A percentile compares a stretch with the other conserved stretches of the same genome.
Evolutionary conservation across 306 rosid species (phyloP).

Genomic region (Prinsepia uniflora): DNA sequence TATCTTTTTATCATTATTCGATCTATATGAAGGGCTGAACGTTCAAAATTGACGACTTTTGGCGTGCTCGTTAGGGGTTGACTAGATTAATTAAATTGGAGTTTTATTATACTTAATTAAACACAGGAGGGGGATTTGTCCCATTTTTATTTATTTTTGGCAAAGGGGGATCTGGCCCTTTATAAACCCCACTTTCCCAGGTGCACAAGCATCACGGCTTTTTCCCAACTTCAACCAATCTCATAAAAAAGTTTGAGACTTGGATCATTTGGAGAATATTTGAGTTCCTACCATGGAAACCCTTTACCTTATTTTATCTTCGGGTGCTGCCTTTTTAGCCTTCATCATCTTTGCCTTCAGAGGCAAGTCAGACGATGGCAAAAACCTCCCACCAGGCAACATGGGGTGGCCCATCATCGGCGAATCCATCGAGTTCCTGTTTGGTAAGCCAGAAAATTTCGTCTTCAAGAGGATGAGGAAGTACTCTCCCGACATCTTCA

Average conservation of each 20-base stretch:
- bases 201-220: neutral
- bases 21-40: neutral
- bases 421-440: constrained; percentile 47
- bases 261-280: neutral
- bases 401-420: constrained; percentile 64
- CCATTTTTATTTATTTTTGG: too few species aligned
- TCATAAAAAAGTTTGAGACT: neutral
- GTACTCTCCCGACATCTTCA: constrained; percentile 53
- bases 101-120: neutral
- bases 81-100: neutral
- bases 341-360: constrained; percentile 13
- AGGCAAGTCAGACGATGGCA: constrained; percentile 7
- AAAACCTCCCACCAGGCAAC: constrained; percentile 55
- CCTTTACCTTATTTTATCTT: constrained; percentile 10
- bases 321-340: constrained; percentile 10
- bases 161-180: neutral
- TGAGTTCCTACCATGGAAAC: constrained; percentile 14
- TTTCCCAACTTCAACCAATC: neutral
- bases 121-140: too few species aligned
- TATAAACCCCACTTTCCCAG: neutral
- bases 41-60: neutral
- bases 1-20: too few species aligned
- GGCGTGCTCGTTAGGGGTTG: neutral
- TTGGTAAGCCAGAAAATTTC: constrained; percentile 38
- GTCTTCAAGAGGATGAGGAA: constrained; percentile 37